A percentile compares a stretch with the other conserved stretches of the same genome.
Conservation (phyloP, 2,329 filamentous ascomycete species). For the Bipolaris oryzae region DNA sequence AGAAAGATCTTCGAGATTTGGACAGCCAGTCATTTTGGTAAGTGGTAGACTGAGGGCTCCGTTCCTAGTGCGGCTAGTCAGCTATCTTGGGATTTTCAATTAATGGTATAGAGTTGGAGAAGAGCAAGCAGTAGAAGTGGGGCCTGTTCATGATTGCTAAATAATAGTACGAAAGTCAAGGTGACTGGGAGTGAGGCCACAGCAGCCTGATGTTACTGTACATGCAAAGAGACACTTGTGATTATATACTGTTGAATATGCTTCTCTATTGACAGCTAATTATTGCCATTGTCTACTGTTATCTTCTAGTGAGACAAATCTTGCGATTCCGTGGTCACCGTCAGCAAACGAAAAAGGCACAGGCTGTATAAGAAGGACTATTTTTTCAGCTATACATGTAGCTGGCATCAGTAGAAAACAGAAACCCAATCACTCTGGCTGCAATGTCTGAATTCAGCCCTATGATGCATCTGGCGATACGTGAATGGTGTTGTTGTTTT, state of each 20-base stretch:
- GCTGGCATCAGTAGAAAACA: not conserved
- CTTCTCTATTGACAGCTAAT: not conserved
- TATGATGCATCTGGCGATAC: not conserved
- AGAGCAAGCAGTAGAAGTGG: not conserved
- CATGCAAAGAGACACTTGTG: not conserved
- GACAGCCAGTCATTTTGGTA: not conserved
- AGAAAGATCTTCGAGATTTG: not conserved
- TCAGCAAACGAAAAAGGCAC: not conserved
- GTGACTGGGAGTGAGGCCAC: not conserved
- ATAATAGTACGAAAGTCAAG: not conserved
- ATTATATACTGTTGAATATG: not conserved
- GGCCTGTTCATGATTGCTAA: not conserved
- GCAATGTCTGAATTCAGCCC: not conserved
- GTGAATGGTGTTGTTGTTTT: slow-evolving; percentile 1
- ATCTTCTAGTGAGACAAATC: not conserved
- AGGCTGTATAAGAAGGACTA: not conserved
- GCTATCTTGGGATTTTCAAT: not conserved
- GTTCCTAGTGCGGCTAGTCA: not conserved
- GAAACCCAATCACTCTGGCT: not conserved
- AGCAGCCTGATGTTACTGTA: not conserved
- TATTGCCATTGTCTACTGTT: not conserved
- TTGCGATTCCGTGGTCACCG: not conserved
- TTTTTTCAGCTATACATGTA: not conserved
- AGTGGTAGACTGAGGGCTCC: not conserved
- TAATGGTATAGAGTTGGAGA: not conserved